Conservation (phyloP, 2,329 filamentous ascomycete species). For the Apiospora kogelbergensis region DNA sequence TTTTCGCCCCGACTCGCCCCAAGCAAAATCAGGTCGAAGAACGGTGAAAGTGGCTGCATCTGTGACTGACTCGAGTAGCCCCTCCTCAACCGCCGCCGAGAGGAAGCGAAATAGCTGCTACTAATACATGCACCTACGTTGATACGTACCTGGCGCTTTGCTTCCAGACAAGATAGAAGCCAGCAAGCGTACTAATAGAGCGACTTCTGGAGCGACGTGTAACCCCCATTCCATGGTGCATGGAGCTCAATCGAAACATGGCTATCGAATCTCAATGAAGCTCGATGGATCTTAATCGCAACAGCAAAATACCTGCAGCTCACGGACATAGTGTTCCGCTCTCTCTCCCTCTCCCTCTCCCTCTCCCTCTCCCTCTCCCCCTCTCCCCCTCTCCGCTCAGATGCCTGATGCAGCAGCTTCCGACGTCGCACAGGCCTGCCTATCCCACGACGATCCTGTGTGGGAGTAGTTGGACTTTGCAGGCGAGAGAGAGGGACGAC, state of each 20-base stretch:
- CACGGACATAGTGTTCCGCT: neutral
- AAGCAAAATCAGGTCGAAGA: neutral
- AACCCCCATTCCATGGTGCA: no score
- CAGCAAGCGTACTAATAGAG: no score
- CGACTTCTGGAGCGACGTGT: no score
- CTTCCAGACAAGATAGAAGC: no score
- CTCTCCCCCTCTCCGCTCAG: neutral
- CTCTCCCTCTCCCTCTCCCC: neutral
- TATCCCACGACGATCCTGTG: neutral
- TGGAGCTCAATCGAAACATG: no score
- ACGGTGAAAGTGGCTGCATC: slow-evolving; percentile 2
- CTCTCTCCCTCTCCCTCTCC: neutral
- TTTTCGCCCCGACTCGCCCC: neutral
- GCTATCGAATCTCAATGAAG: no score
- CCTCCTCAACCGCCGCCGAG: neutral
- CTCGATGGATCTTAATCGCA: neutral
- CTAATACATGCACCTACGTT: neutral
- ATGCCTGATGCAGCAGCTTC: neutral
- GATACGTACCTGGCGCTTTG: neutral
- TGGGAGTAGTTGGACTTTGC: neutral
- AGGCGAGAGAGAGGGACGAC: neutral
- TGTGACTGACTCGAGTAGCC: neutral
- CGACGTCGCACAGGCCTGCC: slow-evolving; percentile 5
- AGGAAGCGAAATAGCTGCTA: neutral
- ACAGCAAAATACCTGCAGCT: neutral